Base-by-base conservation (phyloP, 176 grass and related monocot genomes). In the Cenchrus fungigraminus region DNA sequence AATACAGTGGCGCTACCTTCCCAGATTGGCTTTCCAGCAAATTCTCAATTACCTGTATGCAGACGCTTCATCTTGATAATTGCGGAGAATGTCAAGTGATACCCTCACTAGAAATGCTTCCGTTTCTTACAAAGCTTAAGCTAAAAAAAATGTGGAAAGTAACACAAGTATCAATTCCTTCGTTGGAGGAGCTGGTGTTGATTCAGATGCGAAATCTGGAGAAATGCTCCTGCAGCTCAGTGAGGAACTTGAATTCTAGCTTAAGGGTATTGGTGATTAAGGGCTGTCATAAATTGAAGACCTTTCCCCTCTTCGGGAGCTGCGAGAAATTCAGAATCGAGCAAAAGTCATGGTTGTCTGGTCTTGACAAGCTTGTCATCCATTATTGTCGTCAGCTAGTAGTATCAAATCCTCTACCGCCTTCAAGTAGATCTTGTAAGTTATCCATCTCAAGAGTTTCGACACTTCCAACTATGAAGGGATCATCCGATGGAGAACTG, bases 71-170 rank as follows among this genome's bases (percentile, higher is more conserved):
- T 85, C 73, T 93, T 17, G 49, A 73, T 1, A 1, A 68, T 47
- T 90, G 88, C 77, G 10, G 15, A 56, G 8, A 29, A 10, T 88
- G 63, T 71, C 13, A 49, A 76, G 37, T 40, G 37, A 9, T 13
- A 13, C 78, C 90, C 6, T 57, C 52, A 17, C 67, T 92, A 12
- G 65, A 79, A 59, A 66, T 66, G 16, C 76, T 92, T 29, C 49
- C 50, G 1, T 45, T 4, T 47, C 86, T 90, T 74, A 73, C 32
- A 32, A 83, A 74, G n/a, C 25, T 86, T 14, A 37, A 3, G 68
- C 31, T 86, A 34, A 46, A 12, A 6, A 90, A 72, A 43, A 82
- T 90, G 65, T 8, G 12, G 0, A n/a, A 50, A 8, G 40, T 90
- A 16, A 25, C 34, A 61, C 17, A 77, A 19, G 66, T 87, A 0